A percentile compares a stretch with the other conserved stretches of the same genome.
Evolutionary conservation across 768 basidiomycete species (phyloP).

Genomic region (Xerocomus brunneocitrinus): DNA sequence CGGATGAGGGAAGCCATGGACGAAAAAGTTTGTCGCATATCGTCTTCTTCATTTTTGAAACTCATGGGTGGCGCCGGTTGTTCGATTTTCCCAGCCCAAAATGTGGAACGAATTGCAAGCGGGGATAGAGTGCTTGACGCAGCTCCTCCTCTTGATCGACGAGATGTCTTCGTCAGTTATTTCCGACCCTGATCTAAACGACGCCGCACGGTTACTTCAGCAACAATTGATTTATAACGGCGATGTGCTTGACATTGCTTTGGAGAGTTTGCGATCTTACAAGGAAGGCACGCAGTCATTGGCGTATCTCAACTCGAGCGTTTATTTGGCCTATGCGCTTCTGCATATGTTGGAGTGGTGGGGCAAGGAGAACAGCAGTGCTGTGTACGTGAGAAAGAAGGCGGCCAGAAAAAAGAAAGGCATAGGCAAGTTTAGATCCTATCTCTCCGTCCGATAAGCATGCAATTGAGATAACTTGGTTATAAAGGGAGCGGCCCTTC

Average conservation of each 20-base stretch:
- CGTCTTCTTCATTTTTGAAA: neutral
- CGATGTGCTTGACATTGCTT: slow-evolving; percentile 84
- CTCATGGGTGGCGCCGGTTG: slow-evolving; percentile 9
- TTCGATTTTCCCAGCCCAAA: slow-evolving; percentile 60
- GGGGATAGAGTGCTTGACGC: slow-evolving; percentile 90
- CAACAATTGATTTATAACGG: slow-evolving; percentile 94
- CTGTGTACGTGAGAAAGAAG: slow-evolving; percentile 70
- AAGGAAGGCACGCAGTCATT: slow-evolving; percentile 74
- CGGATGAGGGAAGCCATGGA: slow-evolving; percentile 88
- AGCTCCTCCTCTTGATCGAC: slow-evolving; percentile 86
- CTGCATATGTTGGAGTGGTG: slow-evolving; percentile 87
- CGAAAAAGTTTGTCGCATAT: slow-evolving; percentile 63
- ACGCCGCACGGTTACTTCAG: slow-evolving; percentile 77
- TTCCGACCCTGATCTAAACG: slow-evolving; percentile 45
- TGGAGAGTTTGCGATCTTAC: slow-evolving; percentile 73
- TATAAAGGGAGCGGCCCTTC: slow-evolving; percentile 34
- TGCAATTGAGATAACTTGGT: slow-evolving; percentile 6
- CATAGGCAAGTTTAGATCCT: slow-evolving; percentile 39
- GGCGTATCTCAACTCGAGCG: slow-evolving; percentile 82
- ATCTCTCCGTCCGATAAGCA: slow-evolving; percentile 13
- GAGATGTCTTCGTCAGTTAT: slow-evolving; percentile 57
- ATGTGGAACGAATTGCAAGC: slow-evolving; percentile 93
- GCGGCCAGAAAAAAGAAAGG: slow-evolving; percentile 50
- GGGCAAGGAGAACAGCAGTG: slow-evolving; percentile 62
- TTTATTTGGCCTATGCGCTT: slow-evolving; percentile 81